Evolutionary conservation across 352 stramenopile genomes (phyloP), one percentile per base, ranked within the genome.

Genomic region (Phytophthora pseudosyringae): DNA sequence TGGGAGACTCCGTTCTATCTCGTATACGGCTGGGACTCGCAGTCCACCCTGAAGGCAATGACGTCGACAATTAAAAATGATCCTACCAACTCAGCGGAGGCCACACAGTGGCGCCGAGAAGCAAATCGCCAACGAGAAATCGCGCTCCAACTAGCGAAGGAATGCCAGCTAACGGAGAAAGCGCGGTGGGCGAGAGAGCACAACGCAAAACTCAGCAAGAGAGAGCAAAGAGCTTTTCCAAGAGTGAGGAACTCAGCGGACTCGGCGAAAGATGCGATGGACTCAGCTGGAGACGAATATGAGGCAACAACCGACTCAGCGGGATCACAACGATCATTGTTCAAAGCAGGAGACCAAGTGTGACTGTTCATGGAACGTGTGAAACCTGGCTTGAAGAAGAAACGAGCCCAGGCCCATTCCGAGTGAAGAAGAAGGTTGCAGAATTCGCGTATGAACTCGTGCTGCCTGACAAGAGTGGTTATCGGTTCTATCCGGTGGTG

Each of bases 401-500:
- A 41, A 15, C 33, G 33, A 2, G 35, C 41, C 25, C 56, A 56
- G 41, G 54, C 0, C 32, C 54, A 12, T 47, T 21, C 21, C 21
- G 21, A n/a, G 21, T 21, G 21, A 21, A 21, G 35, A 39, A 33
- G 43, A 47, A 53, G 18, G 13, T 63, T 3, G 21, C 49, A 32
- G 33, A 64, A 25, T 64, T 55, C 8, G 56, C 35, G 6, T 64
- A 50, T 13, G 56, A 56, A 15, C 29, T 50, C 5, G 45, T 56
- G 9, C 28, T 64, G 1, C 35, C 45, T 9, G 36, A 57, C 29
- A 38, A 13, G 11, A 47, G 32, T 6, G 43, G 33, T 4, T 49
- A 55, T 5, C 13, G 55, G 10, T 63, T 57, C 15, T 56, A 57
- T 7, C 38, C 47, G 12, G 16, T 64, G 11, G 55, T 56, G 9